Evolutionary conservation across 768 basidiomycete genomes (phyloP), one percentile per base, ranked within the genome.

Genomic region (Dictyophora rubrovolvata): DNA sequence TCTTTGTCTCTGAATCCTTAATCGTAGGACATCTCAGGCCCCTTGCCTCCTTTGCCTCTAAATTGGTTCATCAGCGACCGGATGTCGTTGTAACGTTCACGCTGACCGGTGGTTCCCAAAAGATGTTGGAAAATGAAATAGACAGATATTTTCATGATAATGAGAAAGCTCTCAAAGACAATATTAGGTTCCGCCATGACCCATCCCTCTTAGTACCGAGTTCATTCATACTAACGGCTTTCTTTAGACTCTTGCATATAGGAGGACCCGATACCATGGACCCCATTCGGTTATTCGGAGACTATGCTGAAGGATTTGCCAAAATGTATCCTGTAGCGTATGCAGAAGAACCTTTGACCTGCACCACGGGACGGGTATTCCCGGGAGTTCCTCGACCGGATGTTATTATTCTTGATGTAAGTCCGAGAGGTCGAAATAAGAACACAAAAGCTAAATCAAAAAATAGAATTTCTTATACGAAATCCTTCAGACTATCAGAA

Each of bases 1-100:
- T n/a, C 42, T 42, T 2, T 3, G 2, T 42, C n/a, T 4, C 10
- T 51, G 50, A 18, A 22, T 33, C 2, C 11, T 5, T 11, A 16
- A 22, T 22, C 21, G 14, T 56, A 56, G 55, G 55, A 33, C 55
- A 56, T 46, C 37, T 56, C 21, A 46, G 55, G 21, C 55, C 55
- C 28, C 28, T 56, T 8, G 35, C 20, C 18, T 6, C 46, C n/a
- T 33, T 56, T 5, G 55, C 55, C 14, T 3, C 16, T 47, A 56
- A n/a, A 35, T 23, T 49, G 6, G 55, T 56, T 33, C n/a, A 22
- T 16, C 37, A 48, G 22, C 18, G 18, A 1, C 47, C 37, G 5
- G 46, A 48, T 48, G 20, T 56, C 14, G 17, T 33, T 22, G n/a
- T 56, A 36, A 48, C 55, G 11, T n/a, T 56, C 21, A 22, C 49